Percentiles rank a stretch among this genome's conserved stretches.
These are phyloP conservation scores for Corylus americana DNA, from an alignment of 306 rosid species.

Conservation along the genomic window DNA sequence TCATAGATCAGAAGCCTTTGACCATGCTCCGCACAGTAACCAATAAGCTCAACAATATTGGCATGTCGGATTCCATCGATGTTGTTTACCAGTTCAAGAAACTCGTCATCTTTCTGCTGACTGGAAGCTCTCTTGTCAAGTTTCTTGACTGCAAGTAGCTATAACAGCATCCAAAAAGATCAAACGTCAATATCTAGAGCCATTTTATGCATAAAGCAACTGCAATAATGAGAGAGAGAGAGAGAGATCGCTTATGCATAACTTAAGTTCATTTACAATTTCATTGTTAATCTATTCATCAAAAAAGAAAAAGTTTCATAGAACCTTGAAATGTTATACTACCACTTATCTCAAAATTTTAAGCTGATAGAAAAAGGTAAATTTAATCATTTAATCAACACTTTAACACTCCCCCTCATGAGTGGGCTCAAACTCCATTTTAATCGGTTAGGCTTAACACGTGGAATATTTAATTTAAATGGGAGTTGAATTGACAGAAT, in stretches of 20 bases:
- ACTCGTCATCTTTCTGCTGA: slow-evolving; percentile 73
- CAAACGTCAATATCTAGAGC: slow-evolving; percentile 28
- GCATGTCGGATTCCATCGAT: slow-evolving; percentile 80
- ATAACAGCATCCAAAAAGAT: slow-evolving; percentile 36
- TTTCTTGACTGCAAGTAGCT: slow-evolving; percentile 93
- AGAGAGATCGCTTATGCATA: not conserved
- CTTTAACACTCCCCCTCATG: no score
- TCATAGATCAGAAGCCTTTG: slow-evolving; percentile 91
- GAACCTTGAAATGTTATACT: no score
- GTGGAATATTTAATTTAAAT: no score
- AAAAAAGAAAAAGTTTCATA: no score
- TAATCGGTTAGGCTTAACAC: no score
- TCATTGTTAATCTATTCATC: no score
- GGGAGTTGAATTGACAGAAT: no score
- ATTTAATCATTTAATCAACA: no score
- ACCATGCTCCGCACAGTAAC: slow-evolving; percentile 96
- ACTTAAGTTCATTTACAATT: no score
- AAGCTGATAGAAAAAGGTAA: no score
- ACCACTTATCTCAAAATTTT: no score
- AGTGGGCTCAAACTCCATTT: no score
- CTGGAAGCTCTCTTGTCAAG: slow-evolving; percentile 65
- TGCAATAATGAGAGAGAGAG: not conserved
- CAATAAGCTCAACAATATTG: slow-evolving; percentile 80
- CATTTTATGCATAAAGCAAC: slow-evolving; percentile 17
- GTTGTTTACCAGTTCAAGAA: slow-evolving; percentile 75